Conservation (phyloP, 202 grass and related monocot species). For the Setaria italica region DNA sequence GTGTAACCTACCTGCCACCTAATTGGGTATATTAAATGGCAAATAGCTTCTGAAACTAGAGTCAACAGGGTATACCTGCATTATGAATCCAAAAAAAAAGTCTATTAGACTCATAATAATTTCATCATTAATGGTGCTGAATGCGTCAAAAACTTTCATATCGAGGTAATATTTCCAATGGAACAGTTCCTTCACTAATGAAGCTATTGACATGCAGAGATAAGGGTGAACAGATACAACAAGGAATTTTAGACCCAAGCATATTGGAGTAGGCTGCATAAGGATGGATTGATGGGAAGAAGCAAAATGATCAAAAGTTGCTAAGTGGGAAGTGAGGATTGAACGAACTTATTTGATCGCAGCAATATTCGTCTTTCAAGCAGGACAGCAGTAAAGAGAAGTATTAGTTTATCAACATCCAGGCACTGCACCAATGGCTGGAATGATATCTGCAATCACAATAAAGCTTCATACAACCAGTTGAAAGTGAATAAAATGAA, state of each 20-base stretch:
- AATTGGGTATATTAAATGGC: conserved; percentile 99
- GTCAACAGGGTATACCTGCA: conserved; percentile 95
- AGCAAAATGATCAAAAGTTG: conserved; percentile 40
- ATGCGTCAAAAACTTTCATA: conserved; percentile 19
- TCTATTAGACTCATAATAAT: conserved; percentile 33
- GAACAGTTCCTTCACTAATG: conserved; percentile 37
- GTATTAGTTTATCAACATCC: conserved; percentile 98
- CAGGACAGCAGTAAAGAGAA: conserved; percentile 95
- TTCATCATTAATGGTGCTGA: conserved; percentile 34
- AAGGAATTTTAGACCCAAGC: conserved; percentile 10
- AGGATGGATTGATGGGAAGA: conserved; percentile 32
- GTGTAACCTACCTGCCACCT: conserved; percentile 91
- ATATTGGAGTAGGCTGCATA: conserved; percentile 18
- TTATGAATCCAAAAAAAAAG: conserved; percentile 42
- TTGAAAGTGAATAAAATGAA: conserved; percentile 33
- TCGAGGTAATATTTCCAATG: conserved; percentile 30
- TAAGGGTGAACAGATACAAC: conserved; percentile 18
- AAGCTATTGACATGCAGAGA: conserved; percentile 35
- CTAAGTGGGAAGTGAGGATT: conserved; percentile 35
- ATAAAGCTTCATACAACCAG: conserved; percentile 46
- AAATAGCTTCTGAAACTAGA: conserved; percentile 97
- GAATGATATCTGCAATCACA: conserved; percentile 91
- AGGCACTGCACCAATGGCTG: conserved; percentile 96
- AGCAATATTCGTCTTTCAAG: conserved; percentile 99
- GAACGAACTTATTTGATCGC: conserved; percentile 92